phyloP scores from a whole-genome alignment of 2,329 filamentous ascomycete genomes.

The Fusarium sp. region DNA sequence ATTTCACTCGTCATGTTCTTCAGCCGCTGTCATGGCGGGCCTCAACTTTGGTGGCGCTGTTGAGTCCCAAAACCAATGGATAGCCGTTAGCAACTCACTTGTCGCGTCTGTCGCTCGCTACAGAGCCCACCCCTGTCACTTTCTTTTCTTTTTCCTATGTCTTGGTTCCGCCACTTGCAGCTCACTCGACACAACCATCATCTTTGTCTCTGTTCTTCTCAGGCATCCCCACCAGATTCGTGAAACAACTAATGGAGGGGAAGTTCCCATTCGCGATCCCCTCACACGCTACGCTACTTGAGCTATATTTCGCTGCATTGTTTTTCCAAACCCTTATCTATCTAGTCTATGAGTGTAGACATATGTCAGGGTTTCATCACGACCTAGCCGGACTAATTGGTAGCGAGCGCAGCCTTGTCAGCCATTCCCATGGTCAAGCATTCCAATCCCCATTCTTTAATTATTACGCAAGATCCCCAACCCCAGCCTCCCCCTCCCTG shows the following conservation, averaged over 20 bases:
- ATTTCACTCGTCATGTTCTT: slow-evolving; percentile 7
- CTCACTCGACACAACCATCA: slow-evolving; percentile 21
- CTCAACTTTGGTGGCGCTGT: slow-evolving; percentile 31
- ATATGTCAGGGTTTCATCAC: slow-evolving; percentile 12
- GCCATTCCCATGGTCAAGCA: slow-evolving; percentile 28
- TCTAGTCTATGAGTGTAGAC: neutral
- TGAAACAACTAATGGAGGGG: slow-evolving; percentile 27
- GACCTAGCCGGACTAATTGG: slow-evolving; percentile 13
- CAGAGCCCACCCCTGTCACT: slow-evolving; percentile 37
- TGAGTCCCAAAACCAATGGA: slow-evolving; percentile 20
- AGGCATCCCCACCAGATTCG: slow-evolving; percentile 28
- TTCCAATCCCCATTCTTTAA: slow-evolving; percentile 44
- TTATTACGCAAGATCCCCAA: slow-evolving; percentile 37
- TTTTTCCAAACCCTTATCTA: slow-evolving; percentile 4
- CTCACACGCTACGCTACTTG: slow-evolving; percentile 8
- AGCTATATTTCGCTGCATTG: slow-evolving; percentile 3
- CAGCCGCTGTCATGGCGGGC: slow-evolving; percentile 20
- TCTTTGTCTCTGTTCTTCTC: slow-evolving; percentile 33
- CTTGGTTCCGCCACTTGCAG: slow-evolving; percentile 18
- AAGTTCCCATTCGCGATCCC: slow-evolving; percentile 5
- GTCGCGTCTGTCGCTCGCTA: slow-evolving; percentile 14
- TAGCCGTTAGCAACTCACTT: slow-evolving; percentile 28
- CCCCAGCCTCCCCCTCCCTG: slow-evolving; percentile 26
- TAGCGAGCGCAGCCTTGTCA: slow-evolving; percentile 37
- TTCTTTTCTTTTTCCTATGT: slow-evolving; percentile 38